Conservation (phyloP, 1,139 yeast species). For the Blastobotrys ciferrii region DNA sequence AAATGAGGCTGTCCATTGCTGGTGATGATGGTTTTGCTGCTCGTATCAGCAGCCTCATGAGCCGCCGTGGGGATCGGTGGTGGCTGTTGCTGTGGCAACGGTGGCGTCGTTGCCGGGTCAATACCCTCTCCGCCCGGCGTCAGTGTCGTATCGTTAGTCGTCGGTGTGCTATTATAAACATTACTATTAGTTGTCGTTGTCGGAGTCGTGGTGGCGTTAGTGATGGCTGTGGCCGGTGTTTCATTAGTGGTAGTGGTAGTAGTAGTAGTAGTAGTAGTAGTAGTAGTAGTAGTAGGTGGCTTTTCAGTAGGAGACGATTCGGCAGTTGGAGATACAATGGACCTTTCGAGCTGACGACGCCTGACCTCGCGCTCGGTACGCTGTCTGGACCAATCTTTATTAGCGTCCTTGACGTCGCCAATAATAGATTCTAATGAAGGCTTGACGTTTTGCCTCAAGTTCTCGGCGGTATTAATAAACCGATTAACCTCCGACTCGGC, state of each 20-base stretch:
- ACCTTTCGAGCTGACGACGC: constrained; percentile 38
- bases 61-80: background rate
- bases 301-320: constrained; percentile 7
- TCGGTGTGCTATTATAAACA: background rate
- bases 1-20: background rate
- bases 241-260: background rate
- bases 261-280: constrained; percentile 10
- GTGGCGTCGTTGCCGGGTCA: constrained; percentile 3
- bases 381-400: constrained; percentile 41
- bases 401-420: constrained; percentile 37
- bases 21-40: background rate
- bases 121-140: background rate
- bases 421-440: constrained; percentile 36
- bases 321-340: constrained; percentile 22
- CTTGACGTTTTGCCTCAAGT: constrained; percentile 29
- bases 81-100: constrained; percentile 6
- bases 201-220: background rate
- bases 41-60: no score
- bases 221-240: background rate
- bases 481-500: constrained; percentile 37
- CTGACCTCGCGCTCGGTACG: constrained; percentile 43
- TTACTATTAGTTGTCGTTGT: background rate
- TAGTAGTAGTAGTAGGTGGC: constrained; percentile 10
- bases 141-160: background rate
- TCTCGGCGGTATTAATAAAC: constrained; percentile 29